A percentile compares a stretch with the other conserved stretches of the same genome.
Evolutionary conservation across 2,329 filamentous ascomycete genomes (phyloP).

Genomic region (Epichloe glyceriae): DNA sequence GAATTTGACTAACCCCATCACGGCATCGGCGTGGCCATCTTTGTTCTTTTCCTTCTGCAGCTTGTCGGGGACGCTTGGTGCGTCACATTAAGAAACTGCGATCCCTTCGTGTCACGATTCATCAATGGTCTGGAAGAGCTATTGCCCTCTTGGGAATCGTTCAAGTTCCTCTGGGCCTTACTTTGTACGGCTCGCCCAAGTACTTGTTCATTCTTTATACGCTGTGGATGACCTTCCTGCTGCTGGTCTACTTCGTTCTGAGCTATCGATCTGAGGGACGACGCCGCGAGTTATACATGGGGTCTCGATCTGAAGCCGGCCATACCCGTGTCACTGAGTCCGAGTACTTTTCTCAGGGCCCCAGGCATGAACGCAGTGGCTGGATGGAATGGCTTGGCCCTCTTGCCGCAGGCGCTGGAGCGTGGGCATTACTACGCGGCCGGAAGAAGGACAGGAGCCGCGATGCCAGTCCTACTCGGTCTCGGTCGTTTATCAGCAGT

Average conservation of each 20-base stretch:
- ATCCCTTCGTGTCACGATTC: conserved; percentile 49
- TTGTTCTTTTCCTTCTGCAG: conserved; percentile 59
- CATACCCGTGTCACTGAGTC: conserved; percentile 26
- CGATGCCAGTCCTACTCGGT: conserved; percentile 28
- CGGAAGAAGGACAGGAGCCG: conserved; percentile 30
- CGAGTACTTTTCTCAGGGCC: conserved; percentile 25
- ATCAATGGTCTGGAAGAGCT: conserved; percentile 75
- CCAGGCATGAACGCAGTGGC: conserved; percentile 18
- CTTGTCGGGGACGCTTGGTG: conserved; percentile 56
- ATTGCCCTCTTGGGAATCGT: conserved; percentile 71
- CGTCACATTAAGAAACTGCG: conserved; percentile 35
- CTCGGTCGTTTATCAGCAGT: conserved; percentile 22
- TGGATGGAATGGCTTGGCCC: conserved; percentile 37
- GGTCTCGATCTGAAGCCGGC: conserved; percentile 40
- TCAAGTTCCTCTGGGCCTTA: conserved; percentile 80
- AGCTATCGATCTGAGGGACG: conserved; percentile 53
- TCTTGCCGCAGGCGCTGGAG: conserved; percentile 37
- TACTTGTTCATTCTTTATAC: conserved; percentile 77
- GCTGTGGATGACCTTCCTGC: conserved; percentile 58
- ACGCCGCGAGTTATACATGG: conserved; percentile 40
- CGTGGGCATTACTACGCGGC: conserved; percentile 32
- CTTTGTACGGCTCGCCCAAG: conserved; percentile 82
- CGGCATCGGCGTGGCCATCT: conserved; percentile 69
- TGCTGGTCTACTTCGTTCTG: conserved; percentile 68
- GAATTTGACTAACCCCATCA: conserved; percentile 70